Conservation (phyloP, 2,329 filamentous ascomycete species). For the Gaeumannomyces tritici region DNA sequence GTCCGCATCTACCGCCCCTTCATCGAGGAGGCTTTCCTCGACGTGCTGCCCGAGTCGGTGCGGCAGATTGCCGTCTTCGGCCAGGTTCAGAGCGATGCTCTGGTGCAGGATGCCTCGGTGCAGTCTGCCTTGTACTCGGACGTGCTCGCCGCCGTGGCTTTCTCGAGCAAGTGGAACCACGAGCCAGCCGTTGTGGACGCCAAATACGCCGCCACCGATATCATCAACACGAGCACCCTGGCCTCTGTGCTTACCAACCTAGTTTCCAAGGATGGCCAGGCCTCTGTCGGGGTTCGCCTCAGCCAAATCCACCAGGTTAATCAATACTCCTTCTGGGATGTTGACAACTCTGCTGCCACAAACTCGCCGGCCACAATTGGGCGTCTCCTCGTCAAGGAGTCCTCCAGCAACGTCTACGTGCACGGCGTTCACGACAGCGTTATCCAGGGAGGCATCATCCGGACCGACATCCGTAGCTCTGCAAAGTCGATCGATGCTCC, state of each 20-base stretch:
- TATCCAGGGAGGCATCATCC: slow-evolving; percentile 66
- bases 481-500: slow-evolving; percentile 76
- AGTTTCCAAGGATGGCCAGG: slow-evolving; percentile 36
- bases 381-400: slow-evolving; percentile 60
- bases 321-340: slow-evolving; percentile 92
- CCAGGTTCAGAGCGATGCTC: slow-evolving; percentile 67
- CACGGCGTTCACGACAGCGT: slow-evolving; percentile 57
- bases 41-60: slow-evolving; percentile 65
- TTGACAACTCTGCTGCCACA: slow-evolving; percentile 62
- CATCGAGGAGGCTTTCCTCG: slow-evolving; percentile 86
- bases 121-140: slow-evolving; percentile 90
- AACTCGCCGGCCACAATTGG: slow-evolving; percentile 53
- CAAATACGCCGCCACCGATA: slow-evolving; percentile 72
- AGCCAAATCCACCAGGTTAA: slow-evolving; percentile 47
- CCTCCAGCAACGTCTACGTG: slow-evolving; percentile 49
- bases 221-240: slow-evolving; percentile 45
- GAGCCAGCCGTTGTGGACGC: slow-evolving; percentile 64
- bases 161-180: slow-evolving; percentile 57
- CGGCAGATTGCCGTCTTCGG: slow-evolving; percentile 77
- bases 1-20: slow-evolving; percentile 94
- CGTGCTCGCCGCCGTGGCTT: slow-evolving; percentile 75
- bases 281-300: slow-evolving; percentile 26
- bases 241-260: slow-evolving; percentile 39
- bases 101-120: slow-evolving; percentile 63
- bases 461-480: slow-evolving; percentile 78